Base-by-base conservation (phyloP, 1,284 basidiomycete genomes). In the Meira nashicola region DNA sequence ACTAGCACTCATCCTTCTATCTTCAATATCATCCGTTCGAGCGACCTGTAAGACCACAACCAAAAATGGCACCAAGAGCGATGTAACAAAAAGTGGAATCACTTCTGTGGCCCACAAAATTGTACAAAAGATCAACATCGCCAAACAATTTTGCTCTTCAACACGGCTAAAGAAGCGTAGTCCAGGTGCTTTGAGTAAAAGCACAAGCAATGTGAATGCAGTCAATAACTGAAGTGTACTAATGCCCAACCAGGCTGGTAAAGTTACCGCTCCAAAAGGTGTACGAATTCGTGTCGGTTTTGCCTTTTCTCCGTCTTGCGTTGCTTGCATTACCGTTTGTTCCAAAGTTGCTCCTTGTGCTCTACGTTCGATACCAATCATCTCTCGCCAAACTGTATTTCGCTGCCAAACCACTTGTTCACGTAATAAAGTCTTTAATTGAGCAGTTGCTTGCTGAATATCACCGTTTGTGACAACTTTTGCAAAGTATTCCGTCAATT, bases 21-120 rank as follows among this genome's bases (percentile, higher is more conserved):
- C 82, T 14, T 83, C 81, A 1, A 83, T 84, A 57, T 87, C 84
- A 6, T 82, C 79, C 11, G 84, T 83, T 12, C 89, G 84, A 28
- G 95, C 84, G n/a, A 95, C 89, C 25, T 86, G 86, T 28, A 95
- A 81, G 15, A 86, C 81, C n/a, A 96, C 89, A n/a, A 95, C 85
- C 2, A 96, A 83, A 47, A 95, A 82, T 0, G 95, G 94, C 1
- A 98, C 88, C 58, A 89, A 82, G 62, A 90, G 86, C 1, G 92
- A 94, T 0, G 95, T 99, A 23, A 95, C 92, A 71, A 98, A 99
- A 2, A 98, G 83, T 2, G 94, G 93, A 55, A 98, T 92, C 19
- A 92, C 92, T 85, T 98, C 94, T 9, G 92, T 89, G 10, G 93
- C 93, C 95, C 94, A 98, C 54, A 97, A 81, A 43, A 97, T 84